These are phyloP conservation scores for Lodderomyces jiufengensis DNA, from an alignment of 1,139 yeast species.

Conservation along the genomic window DNA sequence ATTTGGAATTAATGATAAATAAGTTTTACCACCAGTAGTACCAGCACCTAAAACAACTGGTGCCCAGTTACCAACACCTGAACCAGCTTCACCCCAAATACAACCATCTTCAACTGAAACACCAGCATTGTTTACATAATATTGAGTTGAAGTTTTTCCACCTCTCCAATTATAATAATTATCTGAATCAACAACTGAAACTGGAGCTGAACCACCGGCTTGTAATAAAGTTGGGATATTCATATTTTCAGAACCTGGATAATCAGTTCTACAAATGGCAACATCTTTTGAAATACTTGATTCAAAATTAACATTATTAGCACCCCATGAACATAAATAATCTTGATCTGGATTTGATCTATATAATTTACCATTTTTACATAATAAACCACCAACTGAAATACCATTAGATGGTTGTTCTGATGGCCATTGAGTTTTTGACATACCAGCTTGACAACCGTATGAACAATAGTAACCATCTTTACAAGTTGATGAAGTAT, in stretches of 20 bases:
- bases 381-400: constrained; percentile 74
- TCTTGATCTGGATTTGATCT: constrained; percentile 56
- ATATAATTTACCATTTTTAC: constrained; percentile 68
- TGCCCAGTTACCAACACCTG: constrained; percentile 80
- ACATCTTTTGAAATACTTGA: constrained; percentile 54
- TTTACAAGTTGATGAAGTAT: constrained; percentile 63
- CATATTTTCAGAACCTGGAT: constrained; percentile 89
- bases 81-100: constrained; percentile 66
- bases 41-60: constrained; percentile 81
- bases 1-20: constrained; percentile 76
- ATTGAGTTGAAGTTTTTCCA: constrained; percentile 67
- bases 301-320: constrained; percentile 55
- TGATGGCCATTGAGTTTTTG: constrained; percentile 84
- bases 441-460: constrained; percentile 89
- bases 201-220: constrained; percentile 55
- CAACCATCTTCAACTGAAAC: constrained; percentile 70
- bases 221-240: constrained; percentile 70
- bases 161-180: constrained; percentile 66
- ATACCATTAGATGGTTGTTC: constrained; percentile 70
- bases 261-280: constrained; percentile 82
- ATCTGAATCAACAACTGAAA: constrained; percentile 63
- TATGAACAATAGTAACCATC: constrained; percentile 81
- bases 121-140: constrained; percentile 81
- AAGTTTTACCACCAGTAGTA: constrained; percentile 55
- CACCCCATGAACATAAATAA: constrained; percentile 78